These are phyloP conservation scores for Entelexis sorbosivorans DNA, from an alignment of 1,139 yeast species.

Conservation along the genomic window DNA sequence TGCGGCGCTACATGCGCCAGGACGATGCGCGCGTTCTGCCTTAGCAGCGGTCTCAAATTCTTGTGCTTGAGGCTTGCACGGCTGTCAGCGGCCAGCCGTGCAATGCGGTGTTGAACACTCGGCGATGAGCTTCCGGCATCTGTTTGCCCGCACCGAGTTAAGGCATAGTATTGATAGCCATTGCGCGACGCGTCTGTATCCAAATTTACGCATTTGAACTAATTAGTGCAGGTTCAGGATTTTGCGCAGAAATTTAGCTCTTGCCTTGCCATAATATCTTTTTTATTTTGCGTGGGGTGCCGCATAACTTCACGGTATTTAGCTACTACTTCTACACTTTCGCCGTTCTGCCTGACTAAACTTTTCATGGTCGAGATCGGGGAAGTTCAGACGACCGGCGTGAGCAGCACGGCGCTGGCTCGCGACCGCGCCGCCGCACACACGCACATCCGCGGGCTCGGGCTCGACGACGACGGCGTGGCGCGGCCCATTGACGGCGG, in stretches of 20 bases:
- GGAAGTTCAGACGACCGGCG: conserved; percentile 57
- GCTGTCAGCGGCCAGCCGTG: no score
- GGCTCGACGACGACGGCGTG: conserved; percentile 78
- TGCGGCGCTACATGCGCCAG: no score
- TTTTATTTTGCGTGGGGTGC: background rate
- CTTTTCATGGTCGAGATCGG: conserved; percentile 63
- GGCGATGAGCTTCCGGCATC: no score
- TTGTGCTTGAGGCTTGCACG: no score
- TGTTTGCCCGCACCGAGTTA: no score
- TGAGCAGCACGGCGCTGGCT: conserved; percentile 32
- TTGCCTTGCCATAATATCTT: no score
- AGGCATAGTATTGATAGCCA: no score
- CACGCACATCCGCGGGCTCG: conserved; percentile 91
- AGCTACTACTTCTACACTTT: background rate
- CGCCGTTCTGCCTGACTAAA: conserved; percentile 3
- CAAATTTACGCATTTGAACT: no score
- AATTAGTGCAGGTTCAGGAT: background rate
- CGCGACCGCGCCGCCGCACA: conserved; percentile 86
- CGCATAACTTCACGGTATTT: background rate
- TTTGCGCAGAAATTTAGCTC: background rate
- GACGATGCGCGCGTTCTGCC: no score
- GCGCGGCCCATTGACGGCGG: conserved; percentile 88
- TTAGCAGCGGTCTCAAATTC: no score
- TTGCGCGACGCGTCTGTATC: no score
- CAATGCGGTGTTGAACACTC: no score